Evolutionary conservation across 495 filamentous ascomycete species (phyloP).

Genomic region (Neurospora sp.): DNA sequence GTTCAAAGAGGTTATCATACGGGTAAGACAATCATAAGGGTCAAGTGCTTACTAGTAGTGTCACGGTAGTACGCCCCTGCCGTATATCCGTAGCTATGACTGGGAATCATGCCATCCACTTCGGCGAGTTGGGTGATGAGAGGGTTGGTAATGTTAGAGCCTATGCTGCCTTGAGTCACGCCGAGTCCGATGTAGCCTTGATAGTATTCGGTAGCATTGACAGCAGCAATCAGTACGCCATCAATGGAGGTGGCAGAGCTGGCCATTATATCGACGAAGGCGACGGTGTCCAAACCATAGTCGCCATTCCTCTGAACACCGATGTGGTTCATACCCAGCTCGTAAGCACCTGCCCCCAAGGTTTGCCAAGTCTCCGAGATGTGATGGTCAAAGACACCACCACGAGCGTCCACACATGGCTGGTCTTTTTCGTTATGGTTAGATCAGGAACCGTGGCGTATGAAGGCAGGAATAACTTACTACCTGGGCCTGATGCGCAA

Average conservation of each 20-base stretch:
- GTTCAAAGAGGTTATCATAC: background rate
- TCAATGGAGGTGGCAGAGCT: conserved; percentile 33
- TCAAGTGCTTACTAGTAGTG: conserved; percentile 8
- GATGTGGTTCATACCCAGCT: conserved; percentile 44
- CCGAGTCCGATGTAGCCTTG: conserved; percentile 50
- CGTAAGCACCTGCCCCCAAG: conserved; percentile 35
- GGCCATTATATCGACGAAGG: conserved; percentile 31
- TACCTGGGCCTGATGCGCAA: conserved; percentile 25
- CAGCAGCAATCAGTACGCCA: conserved; percentile 39
- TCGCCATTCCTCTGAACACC: conserved; percentile 43
- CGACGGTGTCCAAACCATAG: conserved; percentile 49
- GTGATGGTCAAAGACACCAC: conserved; percentile 39
- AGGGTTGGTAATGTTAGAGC: conserved; percentile 22
- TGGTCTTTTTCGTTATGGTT: conserved; percentile 23
- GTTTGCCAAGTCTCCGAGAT: conserved; percentile 47
- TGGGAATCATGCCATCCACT: conserved; percentile 43
- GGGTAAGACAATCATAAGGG: background rate
- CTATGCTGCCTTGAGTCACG: conserved; percentile 33
- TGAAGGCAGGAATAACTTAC: conserved; percentile 16
- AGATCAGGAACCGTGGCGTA: conserved; percentile 4
- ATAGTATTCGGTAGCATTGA: conserved; percentile 46
- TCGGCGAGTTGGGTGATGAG: conserved; percentile 37
- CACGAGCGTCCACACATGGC: conserved; percentile 35
- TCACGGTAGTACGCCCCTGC: conserved; percentile 54
- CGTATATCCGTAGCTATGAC: conserved; percentile 57